phyloP scores from a whole-genome alignment of 2,329 filamentous ascomycete genomes.

The Zelopaecilomyces penicillatus region DNA sequence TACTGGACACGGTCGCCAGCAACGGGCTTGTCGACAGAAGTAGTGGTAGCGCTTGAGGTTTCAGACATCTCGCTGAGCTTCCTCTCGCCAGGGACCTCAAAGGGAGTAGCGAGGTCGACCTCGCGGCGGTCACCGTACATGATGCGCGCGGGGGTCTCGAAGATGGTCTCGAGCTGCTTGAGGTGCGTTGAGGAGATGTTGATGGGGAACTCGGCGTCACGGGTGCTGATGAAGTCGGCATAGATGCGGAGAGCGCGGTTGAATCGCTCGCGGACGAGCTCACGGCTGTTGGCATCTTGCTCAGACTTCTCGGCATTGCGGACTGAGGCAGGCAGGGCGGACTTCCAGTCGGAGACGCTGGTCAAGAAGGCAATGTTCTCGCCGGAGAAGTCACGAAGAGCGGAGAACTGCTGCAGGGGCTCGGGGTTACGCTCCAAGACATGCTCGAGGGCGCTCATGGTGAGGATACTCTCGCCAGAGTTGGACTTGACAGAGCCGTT shows the following conservation, averaged over 20 bases:
- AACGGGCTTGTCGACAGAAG: background rate
- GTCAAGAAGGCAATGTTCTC: constrained; percentile 63
- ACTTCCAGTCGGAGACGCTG: constrained; percentile 48
- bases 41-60: constrained; percentile 1
- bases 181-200: constrained; percentile 52
- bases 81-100: constrained; percentile 15
- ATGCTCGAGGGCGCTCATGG: constrained; percentile 54
- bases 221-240: constrained; percentile 47
- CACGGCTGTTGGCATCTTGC: constrained; percentile 14
- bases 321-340: constrained; percentile 18
- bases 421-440: constrained; percentile 50
- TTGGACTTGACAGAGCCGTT: constrained; percentile 19
- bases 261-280: constrained; percentile 39
- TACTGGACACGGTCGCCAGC: constrained; percentile 17
- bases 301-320: constrained; percentile 11
- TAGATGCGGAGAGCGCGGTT: constrained; percentile 54
- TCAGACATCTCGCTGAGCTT: background rate
- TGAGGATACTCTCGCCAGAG: constrained; percentile 37
- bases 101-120: constrained; percentile 31
- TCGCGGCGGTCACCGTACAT: constrained; percentile 28
- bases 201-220: constrained; percentile 55
- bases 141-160: constrained; percentile 41
- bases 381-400: constrained; percentile 58
- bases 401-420: constrained; percentile 56
- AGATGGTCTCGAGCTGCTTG: constrained; percentile 44